phyloP scores from a whole-genome alignment of 371 early-diverging fungal genomes.

The Haplosporangium sp. region DNA sequence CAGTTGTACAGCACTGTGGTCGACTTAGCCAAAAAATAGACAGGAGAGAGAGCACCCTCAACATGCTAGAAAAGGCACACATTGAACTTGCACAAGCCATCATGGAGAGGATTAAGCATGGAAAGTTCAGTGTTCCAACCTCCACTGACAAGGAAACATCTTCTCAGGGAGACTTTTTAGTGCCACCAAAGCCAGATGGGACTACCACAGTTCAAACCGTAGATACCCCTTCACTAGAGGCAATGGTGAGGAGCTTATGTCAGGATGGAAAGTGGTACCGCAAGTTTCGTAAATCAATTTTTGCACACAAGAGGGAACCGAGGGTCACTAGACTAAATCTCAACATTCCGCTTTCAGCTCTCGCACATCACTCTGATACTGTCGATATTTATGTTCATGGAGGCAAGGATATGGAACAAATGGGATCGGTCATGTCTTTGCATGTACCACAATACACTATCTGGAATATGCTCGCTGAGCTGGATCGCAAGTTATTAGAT shows the following conservation, averaged over 20 bases:
- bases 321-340: conserved; percentile 15
- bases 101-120: conserved; percentile 40
- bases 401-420: conserved; percentile 1
- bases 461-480: neutral
- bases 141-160: neutral
- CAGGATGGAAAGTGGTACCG: conserved; percentile 28
- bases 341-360: conserved; percentile 47
- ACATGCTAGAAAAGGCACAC: conserved; percentile 59
- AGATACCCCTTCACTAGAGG: conserved; percentile 6
- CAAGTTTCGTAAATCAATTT: conserved; percentile 46
- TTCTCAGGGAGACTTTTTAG: neutral
- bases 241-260: conserved; percentile 20
- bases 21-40: conserved; percentile 51
- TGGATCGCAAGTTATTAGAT: conserved; percentile 35
- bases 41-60: conserved; percentile 56
- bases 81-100: conserved; percentile 57
- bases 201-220: neutral
- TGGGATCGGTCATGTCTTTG: neutral
- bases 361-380: conserved; percentile 45
- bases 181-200: neutral
- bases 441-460: neutral
- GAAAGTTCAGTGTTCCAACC: neutral
- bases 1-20: conserved; percentile 57
- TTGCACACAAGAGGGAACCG: conserved; percentile 27
- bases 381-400: conserved; percentile 46